Evolutionary conservation across 495 filamentous ascomycete species (phyloP), one percentile per base, ranked within the genome.

Genomic region (Penicillium cosmopolitanum): DNA sequence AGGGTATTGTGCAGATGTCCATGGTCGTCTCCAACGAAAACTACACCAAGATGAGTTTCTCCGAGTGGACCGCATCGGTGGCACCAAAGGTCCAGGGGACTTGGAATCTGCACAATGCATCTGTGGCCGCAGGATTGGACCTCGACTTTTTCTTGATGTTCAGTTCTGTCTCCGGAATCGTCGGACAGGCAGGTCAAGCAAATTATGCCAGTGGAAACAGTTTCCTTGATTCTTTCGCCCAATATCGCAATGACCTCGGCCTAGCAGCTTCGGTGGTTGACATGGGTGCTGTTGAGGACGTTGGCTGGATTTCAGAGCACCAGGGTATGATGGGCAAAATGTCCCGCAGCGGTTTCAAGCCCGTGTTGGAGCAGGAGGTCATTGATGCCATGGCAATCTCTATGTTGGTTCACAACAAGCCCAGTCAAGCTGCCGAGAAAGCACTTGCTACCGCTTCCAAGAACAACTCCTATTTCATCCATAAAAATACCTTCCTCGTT

Each of bases 91-190:
- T 79, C 4, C 42, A 73, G 2, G 82, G 82, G 1, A 76, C 80
- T 0, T 79, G 73, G 75, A 81, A 87, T 66, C 79, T 89, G 31
- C 84, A 89, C 68, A 71, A 82, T 38, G 68, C 74, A 4, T 72
- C 85, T 11, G 25, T 19, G 5, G 16, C 47, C 0, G 18, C 47
- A 2, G 58, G 67, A 2, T 5, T 35, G 10, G 10, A 5, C 33
- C 68, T 82, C 4, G 80, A 82, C 60, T 85, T 85, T 67, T 85
- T 85, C 69, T 44, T 80, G 21, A 57, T 83, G 31, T 68, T 77
- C 44, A 73, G 71, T 13, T 78, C 76, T 5, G 56, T 76, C 2
- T 65, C 66, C 16, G 77, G 74, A 5, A 52, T 73, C 2, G 47
- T 72, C 9, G 80, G 77, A 21, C 31, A 36, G 3, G 12, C 46